phyloP scores from a whole-genome alignment of 768 basidiomycete genomes.

The Podaxis rugospora region DNA sequence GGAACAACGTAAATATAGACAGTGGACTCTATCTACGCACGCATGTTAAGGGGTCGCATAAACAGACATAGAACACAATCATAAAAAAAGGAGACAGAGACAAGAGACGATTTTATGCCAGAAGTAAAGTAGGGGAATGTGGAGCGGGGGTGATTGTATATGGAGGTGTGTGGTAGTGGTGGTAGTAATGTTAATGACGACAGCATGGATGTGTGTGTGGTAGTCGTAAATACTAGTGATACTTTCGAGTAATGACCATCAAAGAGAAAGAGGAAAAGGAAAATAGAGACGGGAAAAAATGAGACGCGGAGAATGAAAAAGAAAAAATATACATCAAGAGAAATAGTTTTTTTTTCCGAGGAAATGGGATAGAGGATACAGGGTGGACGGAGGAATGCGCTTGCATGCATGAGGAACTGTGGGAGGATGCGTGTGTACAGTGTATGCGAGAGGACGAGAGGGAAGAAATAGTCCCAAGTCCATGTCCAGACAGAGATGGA shows the following conservation, averaged over 20 bases:
- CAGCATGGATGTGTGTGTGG: neutral
- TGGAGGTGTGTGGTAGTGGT: neutral
- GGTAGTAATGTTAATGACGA: neutral
- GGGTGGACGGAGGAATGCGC: neutral
- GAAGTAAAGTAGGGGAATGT: neutral
- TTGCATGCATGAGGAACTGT: neutral
- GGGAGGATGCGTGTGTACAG: neutral
- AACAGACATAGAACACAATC: slow-evolving; percentile 2
- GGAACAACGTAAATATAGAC: slow-evolving; percentile 15
- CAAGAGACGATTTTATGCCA: neutral
- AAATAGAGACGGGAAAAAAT: neutral
- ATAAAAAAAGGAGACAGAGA: slow-evolving; percentile 7
- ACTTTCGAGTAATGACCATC: slow-evolving; percentile 8
- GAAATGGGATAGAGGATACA: neutral
- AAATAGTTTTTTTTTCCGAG: neutral
- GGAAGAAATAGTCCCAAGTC: neutral
- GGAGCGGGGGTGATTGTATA: slow-evolving; percentile 3
- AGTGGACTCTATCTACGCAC: neutral
- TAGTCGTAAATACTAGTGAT: slow-evolving; percentile 3
- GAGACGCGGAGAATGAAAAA: neutral
- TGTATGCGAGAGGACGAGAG: neutral
- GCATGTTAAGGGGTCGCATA: neutral
- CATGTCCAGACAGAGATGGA: neutral
- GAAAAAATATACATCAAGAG: slow-evolving; percentile 8
- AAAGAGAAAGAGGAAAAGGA: slow-evolving; percentile 17